These are phyloP conservation scores for Plantago major DNA, from an alignment of 257 asterid genomes.

Conservation along the genomic window DNA sequence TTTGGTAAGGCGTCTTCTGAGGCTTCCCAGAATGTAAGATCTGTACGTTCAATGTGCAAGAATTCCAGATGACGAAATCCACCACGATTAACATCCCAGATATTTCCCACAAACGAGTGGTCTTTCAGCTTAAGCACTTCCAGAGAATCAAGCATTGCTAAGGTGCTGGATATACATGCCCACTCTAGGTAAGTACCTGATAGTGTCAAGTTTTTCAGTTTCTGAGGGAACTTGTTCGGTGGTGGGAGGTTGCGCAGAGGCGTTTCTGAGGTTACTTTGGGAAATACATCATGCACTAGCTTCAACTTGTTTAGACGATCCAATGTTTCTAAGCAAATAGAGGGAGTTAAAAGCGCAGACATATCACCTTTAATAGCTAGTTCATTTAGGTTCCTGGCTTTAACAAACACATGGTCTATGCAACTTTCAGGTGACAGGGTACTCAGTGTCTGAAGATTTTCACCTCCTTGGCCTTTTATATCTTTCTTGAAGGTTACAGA, in stretches of 20 bases:
- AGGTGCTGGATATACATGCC: constrained; percentile 17
- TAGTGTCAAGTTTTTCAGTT: constrained; percentile 20
- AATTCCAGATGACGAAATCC: not conserved
- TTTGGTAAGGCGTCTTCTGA: not conserved
- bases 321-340: constrained; percentile 4
- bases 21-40: not conserved
- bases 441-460: constrained; percentile 25
- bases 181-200: constrained; percentile 22
- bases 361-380: constrained; percentile 22
- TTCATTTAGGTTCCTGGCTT: constrained; percentile 16
- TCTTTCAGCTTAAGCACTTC: not conserved
- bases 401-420: constrained; percentile 12
- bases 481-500: constrained; percentile 1
- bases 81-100: not conserved
- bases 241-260: constrained; percentile 15
- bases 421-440: constrained; percentile 21
- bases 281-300: constrained; percentile 12
- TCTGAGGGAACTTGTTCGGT: constrained; percentile 13
- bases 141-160: not conserved
- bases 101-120: not conserved
- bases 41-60: not conserved
- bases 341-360: not conserved
- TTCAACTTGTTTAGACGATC: constrained; percentile 22
- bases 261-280: not conserved
- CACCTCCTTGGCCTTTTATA: not conserved